Evolutionary conservation across 805 yeast species (phyloP), one percentile per base, ranked within the genome.

Genomic region (Wickerhamomyces alni): DNA sequence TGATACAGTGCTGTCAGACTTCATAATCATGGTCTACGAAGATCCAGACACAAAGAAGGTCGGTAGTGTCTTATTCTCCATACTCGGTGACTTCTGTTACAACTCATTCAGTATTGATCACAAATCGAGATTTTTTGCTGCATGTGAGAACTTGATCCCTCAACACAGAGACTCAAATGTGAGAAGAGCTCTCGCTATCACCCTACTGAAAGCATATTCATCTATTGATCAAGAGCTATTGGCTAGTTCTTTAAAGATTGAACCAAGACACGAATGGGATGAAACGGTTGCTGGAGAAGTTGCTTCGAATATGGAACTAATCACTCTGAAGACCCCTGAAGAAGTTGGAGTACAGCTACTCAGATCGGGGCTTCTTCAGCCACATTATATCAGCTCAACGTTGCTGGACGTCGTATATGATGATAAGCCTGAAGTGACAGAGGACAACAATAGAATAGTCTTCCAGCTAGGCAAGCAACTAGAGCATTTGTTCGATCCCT

Each of bases 401-500:
- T 65, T 81, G 17, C 58, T 88, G 12, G 98, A 91, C 59, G 82
- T 87, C 4, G 70, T 89, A 1, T 89, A 89, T 57, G 75, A 74
- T 40, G 73, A 76, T 44, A 58, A 68, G 11, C 72, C 69, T 37
- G 55, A 51, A 2, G 67, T 72, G 3, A 70, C 77, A 18, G 86
- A 83, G 34, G 65, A 72, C 13, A 91, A 89, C 59, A 88, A 89
- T 54, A 76, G 70, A 42, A 58, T 91, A 17, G 96, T 88, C 0
- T 82, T 72, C 44, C 58, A 82, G 27, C 62, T 91, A 6, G 98
- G 98, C 1, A 81, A 80, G 31, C 97, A 89, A 58, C 63, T 87
- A 31, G 96, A 89, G 47, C 91, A 83, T 50, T 62, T 91, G 29
- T 91, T 91, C 59, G 94, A 91, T 53, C 96, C 97, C 1, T 62